These are phyloP conservation scores for Phytophthora kernoviae DNA, from an alignment of 352 stramenopile species.

Conservation along the genomic window DNA sequence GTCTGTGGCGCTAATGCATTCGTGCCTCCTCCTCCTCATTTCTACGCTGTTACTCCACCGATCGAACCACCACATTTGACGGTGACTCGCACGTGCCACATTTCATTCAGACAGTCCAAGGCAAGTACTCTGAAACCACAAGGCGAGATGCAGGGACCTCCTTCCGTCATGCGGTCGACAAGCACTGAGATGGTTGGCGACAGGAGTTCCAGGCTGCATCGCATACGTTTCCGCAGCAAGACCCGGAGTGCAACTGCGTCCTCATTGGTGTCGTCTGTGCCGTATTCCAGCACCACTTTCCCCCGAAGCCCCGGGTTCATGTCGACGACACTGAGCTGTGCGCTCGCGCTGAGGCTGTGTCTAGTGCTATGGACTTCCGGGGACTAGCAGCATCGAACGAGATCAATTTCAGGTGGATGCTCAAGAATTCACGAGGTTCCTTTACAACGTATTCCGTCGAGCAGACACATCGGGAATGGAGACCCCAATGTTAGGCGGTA, in stretches of 20 bases:
- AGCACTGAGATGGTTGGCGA: neutral
- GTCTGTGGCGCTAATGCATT: slow-evolving; percentile 6
- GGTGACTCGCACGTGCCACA: slow-evolving; percentile 10
- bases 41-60: slow-evolving; percentile 4
- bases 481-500: neutral
- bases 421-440: slow-evolving; percentile 22
- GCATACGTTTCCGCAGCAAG: slow-evolving; percentile 21
- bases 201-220: slow-evolving; percentile 4
- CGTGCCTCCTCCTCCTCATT: slow-evolving; percentile 9
- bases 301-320: slow-evolving; percentile 28
- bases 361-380: slow-evolving; percentile 29
- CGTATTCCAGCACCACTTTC: slow-evolving; percentile 18
- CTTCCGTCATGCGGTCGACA: slow-evolving; percentile 15
- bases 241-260: slow-evolving; percentile 9
- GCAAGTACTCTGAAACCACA: neutral
- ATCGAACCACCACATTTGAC: slow-evolving; percentile 1
- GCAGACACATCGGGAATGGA: neutral
- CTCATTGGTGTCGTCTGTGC: slow-evolving; percentile 12
- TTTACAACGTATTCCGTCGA: slow-evolving; percentile 31
- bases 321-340: slow-evolving; percentile 35
- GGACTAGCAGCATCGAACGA: slow-evolving; percentile 18
- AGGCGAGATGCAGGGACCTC: slow-evolving; percentile 16
- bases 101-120: slow-evolving; percentile 1
- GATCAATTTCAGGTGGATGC: slow-evolving; percentile 15
- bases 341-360: slow-evolving; percentile 24